Base-by-base conservation (phyloP, 305 asterid genomes). In the Fraxinus sp. region DNA sequence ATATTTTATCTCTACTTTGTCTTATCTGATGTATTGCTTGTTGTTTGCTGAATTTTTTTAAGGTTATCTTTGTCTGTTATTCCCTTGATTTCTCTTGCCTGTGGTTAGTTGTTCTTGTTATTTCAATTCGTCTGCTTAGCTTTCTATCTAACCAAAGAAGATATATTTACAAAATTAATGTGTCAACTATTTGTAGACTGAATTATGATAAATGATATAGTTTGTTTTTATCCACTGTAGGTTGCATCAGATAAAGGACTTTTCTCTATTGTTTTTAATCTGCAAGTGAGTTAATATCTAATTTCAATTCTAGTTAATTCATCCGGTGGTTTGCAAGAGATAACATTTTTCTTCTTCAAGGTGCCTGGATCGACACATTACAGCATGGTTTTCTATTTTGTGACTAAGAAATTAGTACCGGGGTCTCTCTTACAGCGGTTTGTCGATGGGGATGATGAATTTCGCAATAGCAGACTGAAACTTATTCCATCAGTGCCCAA, bases 401-500 rank as follows among this genome's bases (percentile, higher is more conserved):
- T 97, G 83, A 75, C 88, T 7, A 89, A 87, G 85, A 84, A 90
- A 85, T 86, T 97, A 81, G 84, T 86, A 26, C 90, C 89, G 3
- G 96, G 98, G 84, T 94, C 99, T 76, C 97, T 96, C 49, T 84
- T 94, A 81, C 97, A 97, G 85, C 94, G 97, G 62, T 94, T 94
- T 85, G 97, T 93, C 24, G 94, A 97, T 83, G 99, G 98, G 80
- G 98, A 97, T 85, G 99, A 97, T 77, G 98, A 97, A 83, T 94
- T 93, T 80, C 96, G 98, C 37, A 97, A 97, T 84, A 91, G 97
- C 85, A 94, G 98, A 86, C 87, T 97, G 86, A 97, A 97, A 92
- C 96, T 97, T 85, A 97, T 97, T 84, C 99, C 99, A 77, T 94
- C 97, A n/a, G 99, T 97, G 77, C 98, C 99, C 18, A 93, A 94